A percentile compares a stretch with the other conserved stretches of the same genome.
Conservation (phyloP, 2,329 filamentous ascomycete species). For the Scedosporium minutisporum region DNA sequence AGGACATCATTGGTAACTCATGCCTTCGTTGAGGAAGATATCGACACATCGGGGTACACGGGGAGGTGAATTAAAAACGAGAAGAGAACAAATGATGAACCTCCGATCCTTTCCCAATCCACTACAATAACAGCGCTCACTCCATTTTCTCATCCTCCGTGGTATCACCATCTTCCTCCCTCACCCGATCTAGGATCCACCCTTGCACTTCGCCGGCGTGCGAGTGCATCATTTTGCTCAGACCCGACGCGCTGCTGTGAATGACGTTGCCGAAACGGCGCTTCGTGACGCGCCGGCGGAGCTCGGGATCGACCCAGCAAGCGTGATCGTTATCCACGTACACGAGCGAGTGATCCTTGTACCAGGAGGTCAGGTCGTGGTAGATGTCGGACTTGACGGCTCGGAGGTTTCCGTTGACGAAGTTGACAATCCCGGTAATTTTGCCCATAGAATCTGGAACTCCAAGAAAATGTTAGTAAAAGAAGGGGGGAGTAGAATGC, state of each 20-base stretch:
- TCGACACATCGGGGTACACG: too few species aligned
- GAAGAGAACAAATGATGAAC: constrained; percentile 1
- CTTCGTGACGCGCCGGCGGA: constrained; percentile 49
- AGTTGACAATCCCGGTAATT: constrained; percentile 67
- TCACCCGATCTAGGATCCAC: constrained; percentile 38
- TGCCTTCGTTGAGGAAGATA: too few species aligned
- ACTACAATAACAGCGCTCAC: constrained; percentile 1
- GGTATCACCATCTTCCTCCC: constrained; percentile 28
- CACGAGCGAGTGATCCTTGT: constrained; percentile 69
- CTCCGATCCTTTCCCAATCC: not conserved
- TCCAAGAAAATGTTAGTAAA: not conserved
- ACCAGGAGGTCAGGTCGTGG: constrained; percentile 67
- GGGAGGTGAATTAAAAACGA: not conserved
- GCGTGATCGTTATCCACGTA: constrained; percentile 68
- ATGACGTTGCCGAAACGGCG: constrained; percentile 50
- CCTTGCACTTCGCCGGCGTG: constrained; percentile 41
- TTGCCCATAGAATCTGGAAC: constrained; percentile 51
- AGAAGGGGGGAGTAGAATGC: constrained; percentile 7
- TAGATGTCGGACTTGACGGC: constrained; percentile 73
- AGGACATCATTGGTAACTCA: not conserved
- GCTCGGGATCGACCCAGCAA: constrained; percentile 60
- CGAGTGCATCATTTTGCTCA: constrained; percentile 47
- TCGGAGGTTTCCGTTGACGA: constrained; percentile 67
- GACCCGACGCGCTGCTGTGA: constrained; percentile 35
- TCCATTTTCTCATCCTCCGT: constrained; percentile 38